A percentile compares a stretch with the other conserved stretches of the same genome.
Conservation (phyloP, 371 early-diverging fungal species). For the Amoeboaphelidium protococcarum region DNA sequence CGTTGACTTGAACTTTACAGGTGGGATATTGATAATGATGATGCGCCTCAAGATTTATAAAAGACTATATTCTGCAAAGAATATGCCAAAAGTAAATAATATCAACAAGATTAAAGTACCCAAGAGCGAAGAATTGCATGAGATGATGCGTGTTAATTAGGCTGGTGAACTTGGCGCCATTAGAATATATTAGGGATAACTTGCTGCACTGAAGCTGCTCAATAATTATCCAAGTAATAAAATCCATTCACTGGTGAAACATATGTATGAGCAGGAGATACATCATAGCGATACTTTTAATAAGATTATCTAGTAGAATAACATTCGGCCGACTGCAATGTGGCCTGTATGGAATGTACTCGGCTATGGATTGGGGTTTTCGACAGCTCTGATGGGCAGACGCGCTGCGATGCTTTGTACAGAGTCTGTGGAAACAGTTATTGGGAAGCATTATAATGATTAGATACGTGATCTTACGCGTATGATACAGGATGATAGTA, state of each 20-base stretch:
- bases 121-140: neutral
- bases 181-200: conserved; percentile 50
- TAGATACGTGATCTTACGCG: conserved; percentile 55
- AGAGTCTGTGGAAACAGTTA: conserved; percentile 88
- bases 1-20: no score
- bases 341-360: conserved; percentile 63
- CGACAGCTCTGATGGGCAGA: conserved; percentile 66
- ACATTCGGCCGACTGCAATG: conserved; percentile 59
- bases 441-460: conserved; percentile 88
- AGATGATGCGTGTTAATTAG: conserved; percentile 78
- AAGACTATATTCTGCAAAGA: no score
- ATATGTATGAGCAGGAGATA: conserved; percentile 89
- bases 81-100: no score
- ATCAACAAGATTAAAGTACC: no score
- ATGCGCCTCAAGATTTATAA: no score
- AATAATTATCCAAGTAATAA: conserved; percentile 30
- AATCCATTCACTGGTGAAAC: conserved; percentile 10
- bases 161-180: conserved; percentile 91
- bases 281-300: conserved; percentile 52
- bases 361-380: conserved; percentile 61
- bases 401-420: conserved; percentile 94
- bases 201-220: neutral
- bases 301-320: conserved; percentile 32
- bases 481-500: conserved; percentile 49
- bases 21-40: no score